phyloP scores from a whole-genome alignment of 2,329 filamentous ascomycete species.

The Penicillium paneum region DNA sequence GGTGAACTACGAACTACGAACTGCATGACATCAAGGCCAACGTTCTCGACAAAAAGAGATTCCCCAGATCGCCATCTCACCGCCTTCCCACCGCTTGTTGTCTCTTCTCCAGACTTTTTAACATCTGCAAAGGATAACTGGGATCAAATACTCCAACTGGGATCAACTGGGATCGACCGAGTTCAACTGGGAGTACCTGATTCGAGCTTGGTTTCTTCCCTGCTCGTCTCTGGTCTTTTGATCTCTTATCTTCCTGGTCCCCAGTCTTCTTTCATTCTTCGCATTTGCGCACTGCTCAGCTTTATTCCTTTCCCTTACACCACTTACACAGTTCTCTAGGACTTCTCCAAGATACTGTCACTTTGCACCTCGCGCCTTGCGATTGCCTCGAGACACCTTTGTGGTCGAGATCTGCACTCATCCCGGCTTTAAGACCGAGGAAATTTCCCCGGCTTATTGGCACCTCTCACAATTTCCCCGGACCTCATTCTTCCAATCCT shows the following conservation, averaged over 20 bases:
- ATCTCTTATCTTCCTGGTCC: neutral
- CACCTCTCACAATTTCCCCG: neutral
- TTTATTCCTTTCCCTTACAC: neutral
- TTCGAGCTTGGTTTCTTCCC: conserved; percentile 8
- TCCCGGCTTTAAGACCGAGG: conserved; percentile 7
- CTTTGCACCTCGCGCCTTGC: neutral
- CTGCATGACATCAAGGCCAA: neutral
- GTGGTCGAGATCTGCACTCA: conserved; percentile 14
- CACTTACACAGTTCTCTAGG: conserved; percentile 10
- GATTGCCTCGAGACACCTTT: conserved; percentile 5
- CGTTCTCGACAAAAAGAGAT: neutral
- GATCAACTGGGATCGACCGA: neutral
- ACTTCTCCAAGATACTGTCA: neutral
- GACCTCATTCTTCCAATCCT: conserved; percentile 1
- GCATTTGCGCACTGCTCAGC: neutral
- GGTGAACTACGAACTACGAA: neutral
- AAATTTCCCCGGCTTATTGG: conserved; percentile 4
- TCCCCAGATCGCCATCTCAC: conserved; percentile 11
- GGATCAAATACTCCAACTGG: neutral
- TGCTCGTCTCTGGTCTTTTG: neutral
- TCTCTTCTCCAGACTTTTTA: conserved; percentile 3
- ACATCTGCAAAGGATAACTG: neutral
- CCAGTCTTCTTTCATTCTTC: neutral
- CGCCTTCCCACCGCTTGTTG: conserved; percentile 21
- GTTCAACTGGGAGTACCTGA: conserved; percentile 1